These are phyloP conservation scores for Pneumocystis murina DNA, from an alignment of 1,139 yeast genomes.

Conservation along the genomic window DNA sequence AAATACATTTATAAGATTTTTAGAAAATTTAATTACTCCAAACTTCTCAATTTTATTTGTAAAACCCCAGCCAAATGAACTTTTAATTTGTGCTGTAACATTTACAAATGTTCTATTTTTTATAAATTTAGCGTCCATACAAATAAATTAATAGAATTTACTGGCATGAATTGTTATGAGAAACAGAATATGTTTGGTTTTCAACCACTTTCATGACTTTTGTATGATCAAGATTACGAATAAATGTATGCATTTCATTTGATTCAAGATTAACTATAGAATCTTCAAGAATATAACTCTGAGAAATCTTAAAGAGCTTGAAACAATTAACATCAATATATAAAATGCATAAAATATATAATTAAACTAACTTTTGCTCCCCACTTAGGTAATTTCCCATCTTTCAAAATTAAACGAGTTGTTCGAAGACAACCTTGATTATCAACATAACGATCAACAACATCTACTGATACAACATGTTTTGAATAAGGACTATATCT, in stretches of 20 bases:
- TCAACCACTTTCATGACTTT: conserved; percentile 71
- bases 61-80: background rate
- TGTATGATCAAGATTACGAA: conserved; percentile 76
- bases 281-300: conserved; percentile 64
- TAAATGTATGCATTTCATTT: conserved; percentile 49
- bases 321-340: background rate
- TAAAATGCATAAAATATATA: background rate
- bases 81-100: background rate
- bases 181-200: conserved; percentile 30
- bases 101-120: background rate
- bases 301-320: conserved; percentile 29
- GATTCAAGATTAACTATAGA: conserved; percentile 54
- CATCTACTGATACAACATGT: conserved; percentile 81
- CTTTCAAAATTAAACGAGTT: conserved; percentile 61
- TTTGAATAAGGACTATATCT: conserved; percentile 49
- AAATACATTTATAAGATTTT: background rate
- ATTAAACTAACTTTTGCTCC: conserved; percentile 49
- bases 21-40: background rate
- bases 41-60: background rate
- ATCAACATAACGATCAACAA: conserved; percentile 47
- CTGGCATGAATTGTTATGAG: background rate
- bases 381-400: conserved; percentile 71
- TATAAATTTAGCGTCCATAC: background rate
- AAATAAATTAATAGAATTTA: background rate
- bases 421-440: conserved; percentile 50